Evolutionary conservation across 176 grass and related monocot genomes (phyloP).

Genomic region (Echinochloa phyllopogon): DNA sequence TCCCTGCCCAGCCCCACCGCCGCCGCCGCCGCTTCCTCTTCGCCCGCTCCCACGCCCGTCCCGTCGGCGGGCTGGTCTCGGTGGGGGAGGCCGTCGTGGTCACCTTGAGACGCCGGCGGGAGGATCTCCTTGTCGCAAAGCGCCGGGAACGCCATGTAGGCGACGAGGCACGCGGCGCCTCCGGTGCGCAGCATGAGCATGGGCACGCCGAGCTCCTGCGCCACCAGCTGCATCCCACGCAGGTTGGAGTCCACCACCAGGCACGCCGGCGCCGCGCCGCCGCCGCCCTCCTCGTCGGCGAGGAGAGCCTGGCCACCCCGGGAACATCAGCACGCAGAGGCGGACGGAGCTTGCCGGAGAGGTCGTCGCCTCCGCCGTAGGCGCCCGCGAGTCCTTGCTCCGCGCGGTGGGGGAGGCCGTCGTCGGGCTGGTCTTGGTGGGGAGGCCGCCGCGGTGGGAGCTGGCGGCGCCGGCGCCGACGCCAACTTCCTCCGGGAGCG

Average conservation of each 20-base stretch:
- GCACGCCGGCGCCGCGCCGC: not conserved
- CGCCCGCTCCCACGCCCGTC: no score
- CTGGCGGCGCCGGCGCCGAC: no score
- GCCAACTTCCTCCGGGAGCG: no score
- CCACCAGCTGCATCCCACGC: slow-evolving; percentile 13
- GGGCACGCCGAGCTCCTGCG: slow-evolving; percentile 17
- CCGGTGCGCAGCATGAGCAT: slow-evolving; percentile 23
- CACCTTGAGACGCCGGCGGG: not conserved
- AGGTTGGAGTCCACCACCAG: slow-evolving; percentile 32
- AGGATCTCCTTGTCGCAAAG: slow-evolving; percentile 14
- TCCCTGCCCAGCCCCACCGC: no score
- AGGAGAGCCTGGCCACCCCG: not conserved
- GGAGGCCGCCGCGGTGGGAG: no score
- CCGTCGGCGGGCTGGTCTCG: no score
- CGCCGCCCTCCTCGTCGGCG: accelerated
- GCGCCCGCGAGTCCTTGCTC: no score
- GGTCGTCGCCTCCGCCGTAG: not conserved
- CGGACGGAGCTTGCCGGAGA: not conserved
- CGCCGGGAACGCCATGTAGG: slow-evolving; percentile 26
- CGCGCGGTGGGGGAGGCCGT: no score
- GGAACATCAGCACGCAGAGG: slow-evolving; percentile 41
- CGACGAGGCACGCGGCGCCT: slow-evolving; percentile 16
- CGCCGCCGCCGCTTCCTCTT: no score
- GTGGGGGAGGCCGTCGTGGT: no score
- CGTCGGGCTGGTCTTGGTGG: no score